Conservation (phyloP, 1,284 basidiomycete genomes). For the Fomitiporia mediterranea region DNA sequence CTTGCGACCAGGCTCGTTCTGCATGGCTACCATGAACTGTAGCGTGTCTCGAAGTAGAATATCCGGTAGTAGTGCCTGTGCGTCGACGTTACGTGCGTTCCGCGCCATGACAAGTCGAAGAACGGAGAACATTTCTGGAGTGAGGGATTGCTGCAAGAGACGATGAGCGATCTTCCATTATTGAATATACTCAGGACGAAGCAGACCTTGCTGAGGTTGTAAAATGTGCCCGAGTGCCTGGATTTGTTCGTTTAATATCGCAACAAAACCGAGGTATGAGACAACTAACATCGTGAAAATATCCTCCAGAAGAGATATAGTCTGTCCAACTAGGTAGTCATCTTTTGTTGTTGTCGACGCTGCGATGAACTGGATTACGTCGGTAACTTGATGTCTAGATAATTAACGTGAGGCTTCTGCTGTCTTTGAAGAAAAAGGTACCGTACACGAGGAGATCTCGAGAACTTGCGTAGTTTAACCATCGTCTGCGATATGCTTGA, state of each 20-base stretch:
- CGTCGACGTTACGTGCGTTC: conserved; percentile 11
- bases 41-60: conserved; percentile 53
- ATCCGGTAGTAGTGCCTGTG: conserved; percentile 37
- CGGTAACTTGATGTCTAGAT: conserved; percentile 45
- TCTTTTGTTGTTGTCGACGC: conserved; percentile 46
- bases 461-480: conserved; percentile 39
- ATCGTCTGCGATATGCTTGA: conserved; percentile 58
- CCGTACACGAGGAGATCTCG: conserved; percentile 51
- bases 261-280: neutral
- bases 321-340: conserved; percentile 54
- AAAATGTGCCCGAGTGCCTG: conserved; percentile 42
- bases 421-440: neutral
- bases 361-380: conserved; percentile 42
- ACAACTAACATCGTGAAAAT: conserved; percentile 43
- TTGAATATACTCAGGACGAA: neutral
- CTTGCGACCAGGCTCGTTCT: conserved; percentile 42
- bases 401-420: conserved; percentile 5
- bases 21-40: conserved; percentile 43
- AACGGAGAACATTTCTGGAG: conserved; percentile 7
- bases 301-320: conserved; percentile 47
- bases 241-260: neutral
- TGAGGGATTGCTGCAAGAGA: conserved; percentile 5
- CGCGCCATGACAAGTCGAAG: conserved; percentile 16
- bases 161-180: neutral
- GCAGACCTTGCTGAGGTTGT: conserved; percentile 50